These are phyloP conservation scores for Primulina huaijiensis DNA, from an alignment of 257 asterid species.

Conservation along the genomic window DNA sequence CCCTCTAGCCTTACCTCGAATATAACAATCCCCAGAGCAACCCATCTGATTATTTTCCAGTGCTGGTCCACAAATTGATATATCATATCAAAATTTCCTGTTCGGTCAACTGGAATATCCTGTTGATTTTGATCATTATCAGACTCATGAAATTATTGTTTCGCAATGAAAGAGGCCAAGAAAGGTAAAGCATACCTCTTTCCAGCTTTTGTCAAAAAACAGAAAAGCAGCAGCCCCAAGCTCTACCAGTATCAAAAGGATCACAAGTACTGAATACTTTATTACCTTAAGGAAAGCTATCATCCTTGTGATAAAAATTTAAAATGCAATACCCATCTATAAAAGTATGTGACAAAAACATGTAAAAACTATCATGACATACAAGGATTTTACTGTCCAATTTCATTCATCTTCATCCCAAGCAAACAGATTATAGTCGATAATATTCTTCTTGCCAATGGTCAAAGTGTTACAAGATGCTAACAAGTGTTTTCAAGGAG, in stretches of 20 bases:
- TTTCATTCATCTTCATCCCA: too few species aligned
- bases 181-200: slow-evolving; percentile 49
- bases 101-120: slow-evolving; percentile 67
- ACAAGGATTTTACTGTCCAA: background rate
- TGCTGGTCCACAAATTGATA: slow-evolving; percentile 59
- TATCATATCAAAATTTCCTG: slow-evolving; percentile 55
- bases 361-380: background rate
- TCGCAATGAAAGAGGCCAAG: slow-evolving; percentile 17
- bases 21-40: slow-evolving; percentile 68
- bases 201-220: slow-evolving; percentile 93
- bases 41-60: slow-evolving; percentile 86
- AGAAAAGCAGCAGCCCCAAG: slow-evolving; percentile 80
- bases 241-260: slow-evolving; percentile 79
- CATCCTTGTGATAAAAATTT: too few species aligned
- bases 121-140: slow-evolving; percentile 27
- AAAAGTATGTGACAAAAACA: too few species aligned
- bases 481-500: background rate
- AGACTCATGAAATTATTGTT: slow-evolving; percentile 5
- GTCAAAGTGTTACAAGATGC: background rate
- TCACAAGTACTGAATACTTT: slow-evolving; percentile 72
- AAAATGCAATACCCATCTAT: too few species aligned
- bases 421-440: too few species aligned
- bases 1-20: slow-evolving; percentile 50
- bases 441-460: background rate
- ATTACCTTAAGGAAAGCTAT: slow-evolving; percentile 52